Evolutionary conservation across 1,139 yeast species (phyloP), one percentile per base, ranked within the genome.

Genomic region (Candida sanyaensis): DNA sequence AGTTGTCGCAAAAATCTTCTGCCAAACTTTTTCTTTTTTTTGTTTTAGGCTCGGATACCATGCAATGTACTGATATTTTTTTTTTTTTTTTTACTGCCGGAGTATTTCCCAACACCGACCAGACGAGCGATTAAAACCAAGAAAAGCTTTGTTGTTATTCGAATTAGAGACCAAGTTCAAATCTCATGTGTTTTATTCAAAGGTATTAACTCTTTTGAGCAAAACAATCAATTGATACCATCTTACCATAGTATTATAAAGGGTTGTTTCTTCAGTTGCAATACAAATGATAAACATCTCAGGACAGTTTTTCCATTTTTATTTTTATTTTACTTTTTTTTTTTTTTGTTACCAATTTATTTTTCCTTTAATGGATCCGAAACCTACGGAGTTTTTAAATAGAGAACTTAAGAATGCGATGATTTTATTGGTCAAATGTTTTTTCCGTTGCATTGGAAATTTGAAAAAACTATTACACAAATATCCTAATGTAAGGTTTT

Each of bases 331-430:
- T 11, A 17, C 24, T 13, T 33, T 21, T 13, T 12, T n/a, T n/a
- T n/a, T n/a, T 10, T 37, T 37, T 17, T 28, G 32, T 7, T 30
- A 10, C 13, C 13, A 11, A 11, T 30, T 11, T 21, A 23, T 13
- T 37, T 28, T 37, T 28, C 41, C 17, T 27, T 37, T 37, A 17
- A 37, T 37, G 41, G 41, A 23, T 37, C 41, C 41, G 41, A 37
- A 12, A 13, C 12, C 7, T 13, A 24, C 41, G 41, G 41, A 37
- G 41, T 37, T 37, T 37, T 28, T 27, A 8, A 27, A 17, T 11
- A 11, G 31, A 4, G 41, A 11, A 12, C 27, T 12, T 6, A 4
- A 6, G 26, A 37, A 37, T 28, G 12, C 24, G 2, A 12, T 11
- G 26, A 27, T 37, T 6, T 37, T 24, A 37, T 37, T 37, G 41